Evolutionary conservation across 495 filamentous ascomycete genomes (phyloP).

Genomic region (Podospora conica): DNA sequence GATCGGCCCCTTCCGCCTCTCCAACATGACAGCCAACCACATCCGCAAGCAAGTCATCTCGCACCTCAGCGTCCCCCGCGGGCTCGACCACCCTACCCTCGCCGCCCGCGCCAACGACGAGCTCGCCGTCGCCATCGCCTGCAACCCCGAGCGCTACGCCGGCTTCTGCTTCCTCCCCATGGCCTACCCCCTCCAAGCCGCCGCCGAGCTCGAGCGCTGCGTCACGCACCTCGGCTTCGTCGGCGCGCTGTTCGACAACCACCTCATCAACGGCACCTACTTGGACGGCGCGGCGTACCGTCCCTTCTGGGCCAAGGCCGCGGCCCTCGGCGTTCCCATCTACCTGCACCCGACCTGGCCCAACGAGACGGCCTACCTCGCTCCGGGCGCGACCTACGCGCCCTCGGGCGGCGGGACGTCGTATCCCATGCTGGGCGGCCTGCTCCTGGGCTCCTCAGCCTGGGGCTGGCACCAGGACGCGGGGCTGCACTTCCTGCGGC

Average conservation of each 20-base stretch:
- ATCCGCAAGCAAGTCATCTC: slow-evolving; percentile 54
- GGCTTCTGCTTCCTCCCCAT: slow-evolving; percentile 52
- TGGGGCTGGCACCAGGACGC: slow-evolving; percentile 46
- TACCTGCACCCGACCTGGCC: slow-evolving; percentile 53
- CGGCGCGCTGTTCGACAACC: slow-evolving; percentile 53
- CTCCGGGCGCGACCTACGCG: slow-evolving; percentile 41
- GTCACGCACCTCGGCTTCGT: slow-evolving; percentile 45
- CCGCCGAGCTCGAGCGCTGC: slow-evolving; percentile 43
- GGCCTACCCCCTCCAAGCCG: slow-evolving; percentile 38
- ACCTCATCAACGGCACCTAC: slow-evolving; percentile 39
- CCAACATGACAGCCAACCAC: slow-evolving; percentile 45
- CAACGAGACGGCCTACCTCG: slow-evolving; percentile 24
- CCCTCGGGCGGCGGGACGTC: slow-evolving; percentile 17
- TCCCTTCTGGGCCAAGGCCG: slow-evolving; percentile 42
- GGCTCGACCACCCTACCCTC: slow-evolving; percentile 21
- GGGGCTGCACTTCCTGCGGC: slow-evolving; percentile 34
- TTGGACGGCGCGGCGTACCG: slow-evolving; percentile 43
- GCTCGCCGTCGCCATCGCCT: slow-evolving; percentile 40
- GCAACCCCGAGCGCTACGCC: slow-evolving; percentile 34
- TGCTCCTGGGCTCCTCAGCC: slow-evolving; percentile 29
- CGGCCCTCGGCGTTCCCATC: slow-evolving; percentile 50
- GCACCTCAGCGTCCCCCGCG: slow-evolving; percentile 36
- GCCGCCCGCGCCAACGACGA: slow-evolving; percentile 47
- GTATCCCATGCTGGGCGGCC: slow-evolving; percentile 8
- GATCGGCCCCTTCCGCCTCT: slow-evolving; percentile 39